Evolutionary conservation across 352 stramenopile species (phyloP), one percentile per base, ranked within the genome.

Genomic region (Plasmopara viticola): DNA sequence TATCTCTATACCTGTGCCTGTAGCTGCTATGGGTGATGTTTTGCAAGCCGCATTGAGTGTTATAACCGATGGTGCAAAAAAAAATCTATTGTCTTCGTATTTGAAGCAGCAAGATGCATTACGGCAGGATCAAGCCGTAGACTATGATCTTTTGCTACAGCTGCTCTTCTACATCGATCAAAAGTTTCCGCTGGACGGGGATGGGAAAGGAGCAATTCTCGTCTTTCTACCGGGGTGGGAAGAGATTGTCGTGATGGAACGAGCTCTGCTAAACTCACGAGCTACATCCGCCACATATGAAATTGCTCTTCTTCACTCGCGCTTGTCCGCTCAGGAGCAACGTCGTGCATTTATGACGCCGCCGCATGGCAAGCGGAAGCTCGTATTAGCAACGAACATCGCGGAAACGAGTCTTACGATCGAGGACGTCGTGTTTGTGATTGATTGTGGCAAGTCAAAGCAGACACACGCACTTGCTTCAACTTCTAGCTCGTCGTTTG

Each of bases 351-450:
- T 93, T 54, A 53, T 80, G 33, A 83, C 71, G 14, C 74, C 82
- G 2, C 67, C 74, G 6, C 56, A 56, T 5, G 77, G 77, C 20
- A 84, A 84, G 50, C 70, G 79, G 45, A 92, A 94, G 54, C 57
- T 94, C 6, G 84, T 94, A 33, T 75, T 98, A 43, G 74, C 89
- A 5, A 98, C 95, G 0, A 98, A 98, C 59, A 97, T 98, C 44
- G 94, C 94, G 5, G 96, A 99, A 69, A 98, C 94, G 10, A 97
- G 86, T 60, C 69, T 99, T 4, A 98, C 96, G 10, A 96, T 99
- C n/a, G 90, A 97, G 33, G 84, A 94, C 53, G 90, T 99, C 20
- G 87, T 91, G 9, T 96, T 96, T 50, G 84, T 94, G 5, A 78
- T 94, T 35, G 84, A 94, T 45, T 90, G 71, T 40, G 82, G 82